phyloP scores from a whole-genome alignment of 83 land plant genomes.

The Thuja plicata region DNA sequence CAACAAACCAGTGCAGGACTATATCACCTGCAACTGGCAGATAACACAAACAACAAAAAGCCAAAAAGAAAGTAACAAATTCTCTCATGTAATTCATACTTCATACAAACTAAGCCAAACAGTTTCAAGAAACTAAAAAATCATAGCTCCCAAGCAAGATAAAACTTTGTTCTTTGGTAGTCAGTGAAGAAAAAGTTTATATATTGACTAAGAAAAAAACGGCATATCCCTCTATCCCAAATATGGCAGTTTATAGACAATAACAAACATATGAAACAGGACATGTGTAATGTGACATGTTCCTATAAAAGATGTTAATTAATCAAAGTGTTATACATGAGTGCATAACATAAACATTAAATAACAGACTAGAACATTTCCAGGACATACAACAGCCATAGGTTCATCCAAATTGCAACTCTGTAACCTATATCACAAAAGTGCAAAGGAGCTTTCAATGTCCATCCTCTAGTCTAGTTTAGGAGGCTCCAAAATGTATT shows the following conservation, averaged over 20 bases:
- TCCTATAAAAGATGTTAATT: neutral
- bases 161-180: neutral
- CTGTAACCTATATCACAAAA: neutral
- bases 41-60: neutral
- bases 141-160: neutral
- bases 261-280: neutral
- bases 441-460: neutral
- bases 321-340: neutral
- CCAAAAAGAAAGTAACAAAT: neutral
- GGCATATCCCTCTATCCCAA: neutral
- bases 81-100: neutral
- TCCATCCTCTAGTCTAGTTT: neutral
- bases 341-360: neutral
- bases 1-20: neutral
- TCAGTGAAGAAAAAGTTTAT: neutral
- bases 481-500: neutral
- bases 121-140: neutral
- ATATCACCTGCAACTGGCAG: neutral
- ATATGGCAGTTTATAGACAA: neutral
- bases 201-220: neutral
- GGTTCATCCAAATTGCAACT: neutral
- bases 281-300: neutral
- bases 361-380: neutral
- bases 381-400: neutral
- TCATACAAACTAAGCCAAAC: neutral